Conservation (phyloP, 2,329 filamentous ascomycete genomes). For the Aspergillus thermomutatus region DNA sequence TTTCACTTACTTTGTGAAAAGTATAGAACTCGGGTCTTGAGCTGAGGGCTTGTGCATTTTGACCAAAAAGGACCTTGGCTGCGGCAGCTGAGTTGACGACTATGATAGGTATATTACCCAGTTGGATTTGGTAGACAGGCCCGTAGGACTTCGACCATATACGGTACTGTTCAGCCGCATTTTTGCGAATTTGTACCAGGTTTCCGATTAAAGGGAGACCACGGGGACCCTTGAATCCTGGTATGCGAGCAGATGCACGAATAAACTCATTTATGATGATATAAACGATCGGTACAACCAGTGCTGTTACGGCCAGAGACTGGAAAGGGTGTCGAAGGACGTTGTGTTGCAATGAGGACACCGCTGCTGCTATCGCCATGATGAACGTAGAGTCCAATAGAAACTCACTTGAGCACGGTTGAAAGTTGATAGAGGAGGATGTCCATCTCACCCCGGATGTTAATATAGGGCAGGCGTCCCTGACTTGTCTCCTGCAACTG, state of each 20-base stretch:
- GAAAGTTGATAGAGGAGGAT: not conserved
- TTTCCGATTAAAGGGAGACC: constrained; percentile 56
- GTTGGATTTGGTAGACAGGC: constrained; percentile 55
- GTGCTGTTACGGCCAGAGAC: constrained; percentile 13
- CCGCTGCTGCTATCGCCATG: constrained; percentile 26
- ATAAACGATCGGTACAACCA: constrained; percentile 42
- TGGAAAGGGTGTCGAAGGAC: constrained; percentile 19
- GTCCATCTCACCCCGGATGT: not conserved
- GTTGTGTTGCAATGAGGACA: constrained; percentile 20
- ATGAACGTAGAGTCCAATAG: constrained; percentile 2
- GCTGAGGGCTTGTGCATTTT: constrained; percentile 53
- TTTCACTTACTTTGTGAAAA: constrained; percentile 51
- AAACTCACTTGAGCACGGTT: not conserved
- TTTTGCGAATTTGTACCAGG: constrained; percentile 52
- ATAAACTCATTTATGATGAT: constrained; percentile 50
- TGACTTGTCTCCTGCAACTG: not conserved
- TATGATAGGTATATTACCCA: constrained; percentile 56
- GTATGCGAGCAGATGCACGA: constrained; percentile 44
- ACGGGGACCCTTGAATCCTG: constrained; percentile 47
- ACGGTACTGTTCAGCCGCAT: constrained; percentile 57
- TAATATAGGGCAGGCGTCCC: constrained; percentile 4
- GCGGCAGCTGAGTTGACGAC: constrained; percentile 55
- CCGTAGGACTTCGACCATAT: constrained; percentile 52
- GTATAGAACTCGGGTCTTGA: constrained; percentile 58
- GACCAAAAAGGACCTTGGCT: constrained; percentile 51